A percentile compares a stretch with the other conserved stretches of the same genome.
Conservation (phyloP, 192 early-diverging fungal species). For the Backusella tuberculispora region DNA sequence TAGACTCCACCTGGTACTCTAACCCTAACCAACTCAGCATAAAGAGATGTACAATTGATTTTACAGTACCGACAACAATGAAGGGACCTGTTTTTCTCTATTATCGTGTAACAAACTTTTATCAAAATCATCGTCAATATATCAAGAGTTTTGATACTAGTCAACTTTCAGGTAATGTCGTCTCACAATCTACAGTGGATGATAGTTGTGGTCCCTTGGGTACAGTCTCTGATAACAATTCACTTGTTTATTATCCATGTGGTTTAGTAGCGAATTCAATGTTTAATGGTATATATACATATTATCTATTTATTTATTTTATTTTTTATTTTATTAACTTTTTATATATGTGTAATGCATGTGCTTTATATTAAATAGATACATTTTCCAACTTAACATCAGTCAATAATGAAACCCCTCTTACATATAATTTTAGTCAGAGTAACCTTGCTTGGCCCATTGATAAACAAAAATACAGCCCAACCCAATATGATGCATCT, state of each 20-base stretch:
- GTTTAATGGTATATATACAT: constrained; percentile 67
- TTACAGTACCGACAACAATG: constrained; percentile 68
- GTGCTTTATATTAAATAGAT: constrained; percentile 14
- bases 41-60: constrained; percentile 66
- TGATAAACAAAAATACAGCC: constrained; percentile 75
- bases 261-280: constrained; percentile 90
- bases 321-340: neutral
- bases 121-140: constrained; percentile 92
- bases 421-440: constrained; percentile 57
- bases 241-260: constrained; percentile 78
- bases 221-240: constrained; percentile 24
- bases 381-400: constrained; percentile 28
- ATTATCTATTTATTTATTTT: neutral
- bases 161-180: constrained; percentile 69
- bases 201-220: constrained; percentile 43
- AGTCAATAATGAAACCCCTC: neutral
- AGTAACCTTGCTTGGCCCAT: constrained; percentile 86
- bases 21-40: constrained; percentile 29
- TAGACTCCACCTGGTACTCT: constrained; percentile 13
- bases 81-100: constrained; percentile 85
- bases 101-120: constrained; percentile 94
- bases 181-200: constrained; percentile 39
- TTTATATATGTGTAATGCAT: neutral
- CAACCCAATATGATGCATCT: constrained; percentile 51
- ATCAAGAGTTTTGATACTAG: constrained; percentile 77